Conservation (phyloP, 176 grass and related monocot genomes). For the Ensete glaucum region DNA sequence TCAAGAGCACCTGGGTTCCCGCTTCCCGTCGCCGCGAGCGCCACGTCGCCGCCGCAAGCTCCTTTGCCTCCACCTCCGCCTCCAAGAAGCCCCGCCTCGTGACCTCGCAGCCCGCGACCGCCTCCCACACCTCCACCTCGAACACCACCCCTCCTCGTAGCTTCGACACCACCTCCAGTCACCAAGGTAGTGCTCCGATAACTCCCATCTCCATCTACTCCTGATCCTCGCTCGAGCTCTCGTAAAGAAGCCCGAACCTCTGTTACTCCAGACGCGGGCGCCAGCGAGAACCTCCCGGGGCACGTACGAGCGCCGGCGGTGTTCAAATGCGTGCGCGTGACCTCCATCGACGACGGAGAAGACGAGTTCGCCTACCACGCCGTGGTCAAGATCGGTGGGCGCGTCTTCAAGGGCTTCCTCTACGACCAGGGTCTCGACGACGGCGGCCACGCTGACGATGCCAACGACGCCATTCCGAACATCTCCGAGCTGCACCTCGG, state of each 20-base stretch:
- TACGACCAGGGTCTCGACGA: constrained; percentile 83
- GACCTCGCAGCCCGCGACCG: constrained; percentile 48
- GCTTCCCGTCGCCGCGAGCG: constrained; percentile 59
- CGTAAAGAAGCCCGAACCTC: neutral
- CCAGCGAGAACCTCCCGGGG: constrained; percentile 56
- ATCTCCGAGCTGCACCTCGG: constrained; percentile 87
- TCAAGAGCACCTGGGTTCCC: constrained; percentile 90
- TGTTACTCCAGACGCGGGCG: constrained; percentile 36
- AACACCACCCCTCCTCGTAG: constrained; percentile 84
- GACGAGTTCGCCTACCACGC: constrained; percentile 95
- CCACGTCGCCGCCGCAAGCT: constrained; percentile 11
- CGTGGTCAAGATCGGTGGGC: constrained; percentile 78
- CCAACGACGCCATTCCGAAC: constrained; percentile 38
- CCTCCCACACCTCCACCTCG: constrained; percentile 60
- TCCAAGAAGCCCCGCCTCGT: constrained; percentile 69
- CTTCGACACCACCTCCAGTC: constrained; percentile 86
- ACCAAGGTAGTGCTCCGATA: constrained; percentile 43
- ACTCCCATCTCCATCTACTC: neutral
- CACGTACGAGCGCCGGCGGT: constrained; percentile 78
- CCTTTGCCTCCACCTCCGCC: constrained; percentile 16
- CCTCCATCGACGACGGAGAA: constrained; percentile 63
- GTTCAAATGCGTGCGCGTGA: constrained; percentile 90
- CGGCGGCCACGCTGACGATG: constrained; percentile 18
- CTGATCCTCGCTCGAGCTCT: neutral
- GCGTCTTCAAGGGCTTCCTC: constrained; percentile 84